Evolutionary conservation across 805 yeast species (phyloP), one percentile per base, ranked within the genome.

Genomic region (Kodamaea neixiangensis): DNA sequence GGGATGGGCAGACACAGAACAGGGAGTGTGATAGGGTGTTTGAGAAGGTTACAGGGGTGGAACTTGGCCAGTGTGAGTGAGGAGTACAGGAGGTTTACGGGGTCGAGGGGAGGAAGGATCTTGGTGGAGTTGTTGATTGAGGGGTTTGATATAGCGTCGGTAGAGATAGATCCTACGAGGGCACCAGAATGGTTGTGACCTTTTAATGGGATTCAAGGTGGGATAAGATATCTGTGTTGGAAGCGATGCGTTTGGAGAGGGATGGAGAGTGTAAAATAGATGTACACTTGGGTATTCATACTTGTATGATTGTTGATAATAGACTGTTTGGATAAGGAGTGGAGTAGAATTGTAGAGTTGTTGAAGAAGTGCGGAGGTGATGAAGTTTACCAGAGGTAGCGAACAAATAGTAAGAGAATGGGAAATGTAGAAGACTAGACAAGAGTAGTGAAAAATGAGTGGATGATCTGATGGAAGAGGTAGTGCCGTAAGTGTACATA

Each of bases 1-100:
- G 97, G 97, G 11, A 94, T 94, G 99, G 99, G 99, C 0, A 76
- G 99, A 58, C 99, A 93, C 67, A 77, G 99, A 57, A 92, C 98
- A 0, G 99, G 99, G 1, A 92, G 98, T 0, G 97, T 94, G 2
- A 83, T 94, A 53, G 99, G 99, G 0, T 93, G 99, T 67, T 72
- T 93, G 44, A 75, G 99, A 55, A 78, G 97, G 53, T 72, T 94
- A 15, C 97, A 94, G 76, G 93, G 96, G n/a, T 93, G 99, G 99
- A 94, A 96, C 62, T 72, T 93, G 64, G 97, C 98, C 9, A 68
- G 75, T 65, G 94, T 93, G 1, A 82, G 91, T 50, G 99, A 93
- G 66, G 99, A 93, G 65, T 93, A 93, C 64, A 78, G 98, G 59
- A 72, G 99, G 50, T 94, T 92, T 65, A 89, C 97, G 0, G 98